These are phyloP conservation scores for Pseudoscleropodium purum DNA, from an alignment of 225 moss, liverwort and hornwort species.

Conservation along the genomic window DNA sequence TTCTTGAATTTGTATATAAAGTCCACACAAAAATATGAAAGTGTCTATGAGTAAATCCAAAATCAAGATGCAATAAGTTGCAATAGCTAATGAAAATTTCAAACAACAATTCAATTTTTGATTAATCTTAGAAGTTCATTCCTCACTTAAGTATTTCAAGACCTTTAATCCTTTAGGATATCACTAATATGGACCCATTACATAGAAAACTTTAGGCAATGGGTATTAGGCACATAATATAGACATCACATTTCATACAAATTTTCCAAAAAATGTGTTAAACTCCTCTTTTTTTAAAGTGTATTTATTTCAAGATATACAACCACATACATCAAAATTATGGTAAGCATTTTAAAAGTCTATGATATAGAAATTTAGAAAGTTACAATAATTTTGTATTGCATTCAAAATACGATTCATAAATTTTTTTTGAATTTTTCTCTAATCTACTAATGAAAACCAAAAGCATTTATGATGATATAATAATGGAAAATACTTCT, in stretches of 20 bases:
- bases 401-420: not conserved
- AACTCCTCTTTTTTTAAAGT: too few relatives aligned
- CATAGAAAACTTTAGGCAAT: not conserved
- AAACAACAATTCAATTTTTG: not conserved
- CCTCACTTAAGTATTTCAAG: not conserved
- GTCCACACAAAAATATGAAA: too few relatives aligned
- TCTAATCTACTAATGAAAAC: not conserved
- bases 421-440: not conserved
- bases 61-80: not conserved
- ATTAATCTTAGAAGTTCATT: not conserved
- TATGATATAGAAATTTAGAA: not conserved
- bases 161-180: not conserved
- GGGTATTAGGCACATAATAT: not conserved
- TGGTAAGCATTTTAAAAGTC: not conserved
- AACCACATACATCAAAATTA: not conserved
- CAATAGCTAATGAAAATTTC: not conserved
- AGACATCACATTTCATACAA: not conserved
- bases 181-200: not conserved
- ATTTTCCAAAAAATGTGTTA: not conserved
- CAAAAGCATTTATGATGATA: not conserved
- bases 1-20: not conserved
- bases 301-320: not conserved
- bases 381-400: not conserved
- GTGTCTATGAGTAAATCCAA: not conserved
- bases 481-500: not conserved